phyloP scores from a whole-genome alignment of 2,329 filamentous ascomycete genomes.

The Alternaria sp. region DNA sequence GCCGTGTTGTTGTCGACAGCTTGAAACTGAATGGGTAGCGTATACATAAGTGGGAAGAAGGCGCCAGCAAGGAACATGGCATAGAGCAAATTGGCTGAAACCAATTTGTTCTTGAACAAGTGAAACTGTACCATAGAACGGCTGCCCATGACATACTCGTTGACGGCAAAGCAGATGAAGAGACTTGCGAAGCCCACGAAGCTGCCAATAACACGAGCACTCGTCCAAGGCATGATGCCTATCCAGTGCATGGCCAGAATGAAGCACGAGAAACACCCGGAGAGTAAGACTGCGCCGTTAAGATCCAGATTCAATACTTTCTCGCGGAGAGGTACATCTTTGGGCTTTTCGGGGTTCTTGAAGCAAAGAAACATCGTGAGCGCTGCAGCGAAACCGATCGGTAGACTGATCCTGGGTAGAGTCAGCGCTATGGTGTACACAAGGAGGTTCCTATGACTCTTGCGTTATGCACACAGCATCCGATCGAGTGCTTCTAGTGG shows the following conservation, averaged over 20 bases:
- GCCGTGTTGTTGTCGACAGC: slow-evolving; percentile 35
- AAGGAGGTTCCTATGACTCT: too few species aligned
- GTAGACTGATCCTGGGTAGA: slow-evolving; percentile 50
- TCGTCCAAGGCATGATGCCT: slow-evolving; percentile 54
- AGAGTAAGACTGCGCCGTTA: slow-evolving; percentile 29
- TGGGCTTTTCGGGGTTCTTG: slow-evolving; percentile 22
- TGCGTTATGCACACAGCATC: background rate
- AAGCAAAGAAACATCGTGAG: slow-evolving; percentile 36
- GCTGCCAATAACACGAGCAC: slow-evolving; percentile 55
- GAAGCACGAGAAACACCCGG: slow-evolving; percentile 34
- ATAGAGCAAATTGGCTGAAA: slow-evolving; percentile 28
- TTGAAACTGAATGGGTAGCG: slow-evolving; percentile 41
- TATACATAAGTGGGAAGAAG: slow-evolving; percentile 42
- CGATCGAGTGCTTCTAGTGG: background rate
- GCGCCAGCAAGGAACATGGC: slow-evolving; percentile 37
- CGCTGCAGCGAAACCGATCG: slow-evolving; percentile 52
- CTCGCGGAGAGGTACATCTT: slow-evolving; percentile 20
- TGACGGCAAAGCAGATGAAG: slow-evolving; percentile 52
- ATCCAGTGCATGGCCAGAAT: slow-evolving; percentile 42
- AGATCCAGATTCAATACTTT: slow-evolving; percentile 37
- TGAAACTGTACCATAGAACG: slow-evolving; percentile 39
- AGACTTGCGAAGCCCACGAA: slow-evolving; percentile 59
- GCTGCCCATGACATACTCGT: slow-evolving; percentile 38
- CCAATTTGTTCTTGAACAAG: slow-evolving; percentile 28
- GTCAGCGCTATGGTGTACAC: slow-evolving; percentile 10